Base-by-base conservation (phyloP, 2,329 filamentous ascomycete genomes). In the Pseudogymnoascus sp. region DNA sequence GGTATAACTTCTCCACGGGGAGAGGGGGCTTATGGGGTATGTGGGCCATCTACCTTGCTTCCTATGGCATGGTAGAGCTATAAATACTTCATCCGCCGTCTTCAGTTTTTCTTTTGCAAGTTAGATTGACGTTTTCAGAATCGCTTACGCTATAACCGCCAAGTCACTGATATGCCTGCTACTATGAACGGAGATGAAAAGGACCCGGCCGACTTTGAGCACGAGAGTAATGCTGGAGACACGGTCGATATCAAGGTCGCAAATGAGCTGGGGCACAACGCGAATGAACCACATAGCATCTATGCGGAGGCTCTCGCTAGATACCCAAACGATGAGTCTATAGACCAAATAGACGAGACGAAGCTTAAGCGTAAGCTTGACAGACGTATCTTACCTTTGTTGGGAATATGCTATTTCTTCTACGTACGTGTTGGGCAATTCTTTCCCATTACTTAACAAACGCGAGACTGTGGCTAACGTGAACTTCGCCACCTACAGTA, bases 331-430 rank as follows among this genome's bases (percentile, higher is more conserved):
- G 61, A 77, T 61, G 74, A 76, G 59, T 68, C 71, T 19, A 77
- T 78, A 50, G 73, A 77, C 35, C 66, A 67, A 2, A 70, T 66
- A 1, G 68, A 70, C 0, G 76, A 77, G 63, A 74, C 69, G 56
- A 70, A 67, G 19, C 64, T 78, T 2, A 62, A 71, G 11, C 73
- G 75, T 44, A 77, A 77, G 67, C 65, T 78, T 0, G 76, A 78
- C 63, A 67, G 69, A 42, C 70, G 73, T 2, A 76, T 78, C 6
- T 65, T 78, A 8, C 75, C 75, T 0, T 60, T 77, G 10, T 64
- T 77, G 0, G 74, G 75, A 3, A 70, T 77, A 10, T 78, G 75
- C 64, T 78, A 78, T 37, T 61, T 61, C 33, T 61, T 61, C 29
- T 61, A 62, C 19, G 61, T 62, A 37, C 2, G 61, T 62, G 14